Percentiles rank a stretch among this genome's conserved stretches.
These are phyloP conservation scores for Vaccinium myrtillus DNA, from an alignment of 148 eudicot species.

Conservation along the genomic window DNA sequence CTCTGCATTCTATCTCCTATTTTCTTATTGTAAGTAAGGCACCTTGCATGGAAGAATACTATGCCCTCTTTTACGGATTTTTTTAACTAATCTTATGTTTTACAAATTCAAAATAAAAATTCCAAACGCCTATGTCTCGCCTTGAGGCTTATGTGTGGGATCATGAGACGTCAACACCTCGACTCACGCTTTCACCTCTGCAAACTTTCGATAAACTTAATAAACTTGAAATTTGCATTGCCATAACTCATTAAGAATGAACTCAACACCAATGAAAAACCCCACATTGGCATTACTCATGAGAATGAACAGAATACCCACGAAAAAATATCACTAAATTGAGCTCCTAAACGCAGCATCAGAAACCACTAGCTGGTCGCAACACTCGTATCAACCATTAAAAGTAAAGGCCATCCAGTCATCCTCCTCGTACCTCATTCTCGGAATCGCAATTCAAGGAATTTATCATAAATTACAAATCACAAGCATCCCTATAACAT, in stretches of 20 bases:
- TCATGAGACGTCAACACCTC: no score
- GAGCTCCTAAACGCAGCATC: neutral
- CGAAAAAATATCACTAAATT: neutral
- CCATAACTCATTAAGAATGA: neutral
- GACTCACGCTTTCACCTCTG: no score
- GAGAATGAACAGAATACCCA: neutral
- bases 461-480: neutral
- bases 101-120: no score
- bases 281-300: neutral
- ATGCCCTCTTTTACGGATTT: no score
- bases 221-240: neutral
- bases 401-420: neutral
- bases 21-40: no score
- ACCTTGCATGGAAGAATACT: no score
- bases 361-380: neutral
- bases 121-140: no score
- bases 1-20: no score
- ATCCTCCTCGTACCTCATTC: neutral
- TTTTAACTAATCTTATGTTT: no score
- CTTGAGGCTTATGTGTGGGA: no score
- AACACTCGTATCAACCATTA: neutral
- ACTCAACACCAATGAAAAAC: neutral
- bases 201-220: neutral
- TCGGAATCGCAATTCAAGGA: neutral
- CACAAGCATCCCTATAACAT: neutral